Percentiles rank a stretch among this genome's conserved stretches.
phyloP scores from a whole-genome alignment of 2,329 filamentous ascomycete species.

The Penicillium sp. region DNA sequence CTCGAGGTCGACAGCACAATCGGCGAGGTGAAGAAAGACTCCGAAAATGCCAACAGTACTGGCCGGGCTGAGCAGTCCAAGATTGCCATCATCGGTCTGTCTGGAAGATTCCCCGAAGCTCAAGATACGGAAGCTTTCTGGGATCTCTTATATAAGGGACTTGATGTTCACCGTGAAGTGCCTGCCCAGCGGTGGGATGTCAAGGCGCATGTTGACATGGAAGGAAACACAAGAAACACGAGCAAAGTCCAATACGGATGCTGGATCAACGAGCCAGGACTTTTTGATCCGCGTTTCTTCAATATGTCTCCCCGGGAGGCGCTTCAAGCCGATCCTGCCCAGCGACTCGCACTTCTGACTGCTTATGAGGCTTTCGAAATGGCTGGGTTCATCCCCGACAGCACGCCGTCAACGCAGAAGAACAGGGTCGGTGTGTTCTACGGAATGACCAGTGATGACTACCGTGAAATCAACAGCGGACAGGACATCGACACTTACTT shows the following conservation, averaged over 20 bases:
- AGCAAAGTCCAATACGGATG: slow-evolving; percentile 75
- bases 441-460: slow-evolving; percentile 74
- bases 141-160: slow-evolving; percentile 72
- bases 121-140: slow-evolving; percentile 71
- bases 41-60: slow-evolving; percentile 25
- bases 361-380: slow-evolving; percentile 82
- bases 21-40: slow-evolving; percentile 27
- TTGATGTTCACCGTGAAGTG: slow-evolving; percentile 65
- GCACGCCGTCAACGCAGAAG: slow-evolving; percentile 66
- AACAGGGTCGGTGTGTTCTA: slow-evolving; percentile 72
- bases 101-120: slow-evolving; percentile 74
- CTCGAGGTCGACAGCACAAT: slow-evolving; percentile 31
- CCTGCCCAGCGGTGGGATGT: slow-evolving; percentile 74
- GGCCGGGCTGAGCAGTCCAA: slow-evolving; percentile 55
- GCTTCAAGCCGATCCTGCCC: slow-evolving; percentile 78
- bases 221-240: slow-evolving; percentile 73
- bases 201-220: slow-evolving; percentile 69
- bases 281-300: slow-evolving; percentile 83
- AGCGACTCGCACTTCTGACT: slow-evolving; percentile 72
- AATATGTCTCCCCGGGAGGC: slow-evolving; percentile 84
- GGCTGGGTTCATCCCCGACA: slow-evolving; percentile 73
- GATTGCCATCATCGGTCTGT: slow-evolving; percentile 83
- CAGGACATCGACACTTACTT: slow-evolving; percentile 72
- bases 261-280: slow-evolving; percentile 72
- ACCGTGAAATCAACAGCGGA: slow-evolving; percentile 71